Conservation (phyloP, 441 rosid species). For the Sinapis alba region DNA sequence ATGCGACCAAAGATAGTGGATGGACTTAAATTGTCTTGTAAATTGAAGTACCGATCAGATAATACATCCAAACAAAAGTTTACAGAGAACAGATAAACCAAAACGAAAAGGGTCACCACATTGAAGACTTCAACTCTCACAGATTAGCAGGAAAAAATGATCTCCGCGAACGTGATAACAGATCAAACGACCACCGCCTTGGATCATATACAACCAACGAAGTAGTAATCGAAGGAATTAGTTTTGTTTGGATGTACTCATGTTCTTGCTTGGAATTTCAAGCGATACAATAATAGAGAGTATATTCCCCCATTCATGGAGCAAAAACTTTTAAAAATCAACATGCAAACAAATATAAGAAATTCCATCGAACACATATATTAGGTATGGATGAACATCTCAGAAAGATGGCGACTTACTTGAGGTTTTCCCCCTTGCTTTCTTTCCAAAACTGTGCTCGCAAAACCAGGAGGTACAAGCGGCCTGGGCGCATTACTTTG, state of each 20-base stretch:
- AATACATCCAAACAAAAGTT: slow-evolving; percentile 1
- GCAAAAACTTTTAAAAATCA: too few species aligned
- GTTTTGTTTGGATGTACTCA: too few species aligned
- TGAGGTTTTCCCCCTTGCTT: slow-evolving; percentile 55
- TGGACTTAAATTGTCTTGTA: background rate
- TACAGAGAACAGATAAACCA: slow-evolving; percentile 8
- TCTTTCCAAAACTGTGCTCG: slow-evolving; percentile 56
- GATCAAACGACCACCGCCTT: slow-evolving; percentile 14
- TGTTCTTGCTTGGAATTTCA: background rate
- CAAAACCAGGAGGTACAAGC: slow-evolving; percentile 98
- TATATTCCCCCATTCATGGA: too few species aligned
- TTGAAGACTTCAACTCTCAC: slow-evolving; percentile 23
- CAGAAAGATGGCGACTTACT: slow-evolving; percentile 43
- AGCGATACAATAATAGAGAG: too few species aligned
- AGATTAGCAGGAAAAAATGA: slow-evolving; percentile 4
- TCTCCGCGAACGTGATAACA: background rate
- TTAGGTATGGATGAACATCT: slow-evolving; percentile 47
- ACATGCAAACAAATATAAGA: slow-evolving; percentile 10
- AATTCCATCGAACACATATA: background rate
- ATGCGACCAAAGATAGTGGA: slow-evolving; percentile 9
- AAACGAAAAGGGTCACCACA: background rate
- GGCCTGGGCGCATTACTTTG: slow-evolving; percentile 79
- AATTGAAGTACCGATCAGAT: background rate
- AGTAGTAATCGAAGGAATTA: slow-evolving; percentile 1
- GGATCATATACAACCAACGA: slow-evolving; percentile 10